Conservation (phyloP, 2,329 filamentous ascomycete species). For the Ramularia collo-cygni region DNA sequence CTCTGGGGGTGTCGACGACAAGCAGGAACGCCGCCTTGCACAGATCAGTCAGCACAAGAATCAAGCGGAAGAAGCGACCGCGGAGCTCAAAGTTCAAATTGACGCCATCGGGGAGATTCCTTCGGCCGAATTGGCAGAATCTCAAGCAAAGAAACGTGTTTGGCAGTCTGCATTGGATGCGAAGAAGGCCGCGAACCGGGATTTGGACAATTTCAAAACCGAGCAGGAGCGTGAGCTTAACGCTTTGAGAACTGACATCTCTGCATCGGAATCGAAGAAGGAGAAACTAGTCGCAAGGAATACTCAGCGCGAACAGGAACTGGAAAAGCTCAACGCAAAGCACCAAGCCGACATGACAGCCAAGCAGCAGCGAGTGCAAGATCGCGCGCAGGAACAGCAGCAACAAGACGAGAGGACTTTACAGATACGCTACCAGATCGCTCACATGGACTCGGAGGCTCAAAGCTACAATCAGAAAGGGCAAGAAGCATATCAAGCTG, state of each 20-base stretch:
- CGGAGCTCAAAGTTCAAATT: conserved; percentile 52
- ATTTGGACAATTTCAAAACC: conserved; percentile 57
- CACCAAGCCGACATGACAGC: conserved; percentile 48
- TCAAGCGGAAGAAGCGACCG: conserved; percentile 58
- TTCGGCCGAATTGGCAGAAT: conserved; percentile 52
- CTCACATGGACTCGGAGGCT: conserved; percentile 32
- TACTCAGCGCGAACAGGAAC: conserved; percentile 65
- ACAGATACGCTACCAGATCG: conserved; percentile 33
- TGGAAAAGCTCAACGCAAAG: conserved; percentile 62
- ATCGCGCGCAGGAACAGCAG: conserved; percentile 22
- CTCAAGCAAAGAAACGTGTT: conserved; percentile 51
- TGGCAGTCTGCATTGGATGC: conserved; percentile 50
- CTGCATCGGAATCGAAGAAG: conserved; percentile 57
- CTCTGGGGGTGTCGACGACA: conserved; percentile 67
- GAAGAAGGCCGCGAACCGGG: conserved; percentile 44
- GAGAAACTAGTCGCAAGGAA: conserved; percentile 68
- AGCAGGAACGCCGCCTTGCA: conserved; percentile 65
- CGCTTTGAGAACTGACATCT: conserved; percentile 57
- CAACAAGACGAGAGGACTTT: conserved; percentile 34
- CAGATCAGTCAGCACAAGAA: conserved; percentile 70
- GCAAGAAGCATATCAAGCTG: conserved; percentile 35
- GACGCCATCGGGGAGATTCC: conserved; percentile 59
- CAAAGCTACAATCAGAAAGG: conserved; percentile 35
- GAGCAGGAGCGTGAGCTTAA: conserved; percentile 58
- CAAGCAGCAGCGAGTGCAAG: conserved; percentile 28